Base-by-base conservation (phyloP, 1,284 basidiomycete genomes). In the Puccinia polysora region DNA sequence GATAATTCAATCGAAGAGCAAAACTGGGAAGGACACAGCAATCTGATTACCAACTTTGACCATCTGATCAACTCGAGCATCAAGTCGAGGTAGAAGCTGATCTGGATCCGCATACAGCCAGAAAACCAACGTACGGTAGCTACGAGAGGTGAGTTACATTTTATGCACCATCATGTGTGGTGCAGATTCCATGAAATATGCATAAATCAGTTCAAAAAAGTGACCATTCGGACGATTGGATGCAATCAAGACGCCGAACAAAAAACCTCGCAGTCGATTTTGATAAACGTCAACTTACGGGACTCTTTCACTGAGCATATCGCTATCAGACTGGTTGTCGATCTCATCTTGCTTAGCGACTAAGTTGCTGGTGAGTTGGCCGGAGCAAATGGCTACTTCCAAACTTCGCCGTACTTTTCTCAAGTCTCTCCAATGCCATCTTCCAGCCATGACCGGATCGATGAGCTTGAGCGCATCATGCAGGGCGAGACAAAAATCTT, bases 351-450 rank as follows among this genome's bases (percentile, higher is more conserved):
- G 84, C 77, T 91, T 79, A 49, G 59, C 68, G 36, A 90, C 83
- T 45, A 90, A 85, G 45, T 88, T 86, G 74, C 89, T 91, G 0
- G 88, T 84, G 32, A 81, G 83, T 43, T 82, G 82, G 0, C 88
- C 86, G 0, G 85, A 86, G 74, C 91, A 87, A 80, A 86, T 87
- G 74, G 93, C 87, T 36, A 97, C 87, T 55, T 86, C 84, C 1
- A 99, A 80, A 74, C 86, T 89, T 30, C 94, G 84, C 25, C 90
- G 80, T 1, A 97, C 88, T 79, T 97, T 99, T 20, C 96, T 84
- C 0, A 89, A 87, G 77, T 99, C 96, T 74, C 84, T 85, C 90
- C 92, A 96, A 80, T 98, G 96, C 95, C 96, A 98, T 74, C 93
- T 83, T 15, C 82, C 82, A 0, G 90, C 91, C 73, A 93, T 87